Evolutionary conservation across 148 eudicot species (phyloP), one percentile per base, ranked within the genome.

Genomic region (Spergularia bocconei): DNA sequence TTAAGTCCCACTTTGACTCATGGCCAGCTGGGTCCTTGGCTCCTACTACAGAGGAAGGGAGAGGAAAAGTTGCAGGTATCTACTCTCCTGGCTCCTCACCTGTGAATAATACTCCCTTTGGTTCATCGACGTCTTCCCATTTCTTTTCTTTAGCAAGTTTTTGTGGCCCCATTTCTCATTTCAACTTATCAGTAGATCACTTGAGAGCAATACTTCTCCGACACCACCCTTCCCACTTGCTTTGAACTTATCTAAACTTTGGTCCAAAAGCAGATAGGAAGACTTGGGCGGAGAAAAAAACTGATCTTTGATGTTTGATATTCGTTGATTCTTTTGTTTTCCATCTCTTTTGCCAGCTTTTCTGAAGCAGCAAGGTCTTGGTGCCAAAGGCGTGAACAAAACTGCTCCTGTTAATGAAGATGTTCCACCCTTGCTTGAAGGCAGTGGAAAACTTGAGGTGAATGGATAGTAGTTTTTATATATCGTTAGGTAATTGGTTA

Each of bases 321-420:
- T 38, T 19, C 63, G 47, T 69, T 54, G 11, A 62, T 17, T 56
- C 70, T 71, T n/a, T 21, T 36, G 21, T 73, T 29, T 72, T 83
- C 54, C 21, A n/a, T 19, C 7, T 75, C 23, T 44, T 61, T 64
- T 82, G 65, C 74, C 78, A 96, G 99, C 99, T 82, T 91, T 96
- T 83, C 83, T 96, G 83, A 96, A 96, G 91, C 99, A 96, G 89
- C 99, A 96, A 87, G 99, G 98, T 80, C 87, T 77, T 84, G 97
- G 88, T 36, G 80, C 70, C 82, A 96, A 96, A 77, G 97, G 93
- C 64, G 77, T 70, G 70, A 83, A 82, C 41, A 96, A 96, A 85
- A 82, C 83, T 84, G 87, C 89, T 79, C 94, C 99, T 69, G 91
- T 85, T 51, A 87, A 80, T 75, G 98, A 91, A 83, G 99, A 96